Conservation (phyloP, 2,329 filamentous ascomycete species). For the Scedosporium aurantiacum region DNA sequence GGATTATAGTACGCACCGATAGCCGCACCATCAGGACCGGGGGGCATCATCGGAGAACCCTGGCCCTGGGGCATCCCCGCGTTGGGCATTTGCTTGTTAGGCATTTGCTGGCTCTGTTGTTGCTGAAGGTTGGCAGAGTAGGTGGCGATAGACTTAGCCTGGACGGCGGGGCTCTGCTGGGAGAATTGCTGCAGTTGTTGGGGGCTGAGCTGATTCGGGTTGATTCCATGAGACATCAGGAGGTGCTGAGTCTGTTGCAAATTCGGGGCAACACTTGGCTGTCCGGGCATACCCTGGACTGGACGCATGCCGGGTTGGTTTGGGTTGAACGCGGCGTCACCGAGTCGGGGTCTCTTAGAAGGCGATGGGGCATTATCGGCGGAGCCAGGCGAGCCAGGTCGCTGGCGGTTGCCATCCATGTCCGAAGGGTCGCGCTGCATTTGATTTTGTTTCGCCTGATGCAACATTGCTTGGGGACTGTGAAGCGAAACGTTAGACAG, state of each 20-base stretch:
- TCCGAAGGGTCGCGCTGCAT: constrained; percentile 84
- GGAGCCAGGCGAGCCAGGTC: constrained; percentile 70
- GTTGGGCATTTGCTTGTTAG: constrained; percentile 70
- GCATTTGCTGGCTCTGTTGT: constrained; percentile 71
- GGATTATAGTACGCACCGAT: constrained; percentile 53
- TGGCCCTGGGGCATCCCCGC: constrained; percentile 59
- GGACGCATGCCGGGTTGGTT: constrained; percentile 60
- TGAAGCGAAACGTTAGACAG: constrained; percentile 8
- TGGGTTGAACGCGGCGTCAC: constrained; percentile 59
- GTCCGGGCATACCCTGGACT: constrained; percentile 58
- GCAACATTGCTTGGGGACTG: constrained; percentile 58
- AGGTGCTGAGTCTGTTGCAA: constrained; percentile 45
- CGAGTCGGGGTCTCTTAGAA: constrained; percentile 76
- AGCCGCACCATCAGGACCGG: constrained; percentile 53
- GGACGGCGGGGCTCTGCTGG: constrained; percentile 45
- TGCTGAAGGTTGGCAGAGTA: constrained; percentile 78
- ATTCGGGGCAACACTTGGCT: constrained; percentile 47
- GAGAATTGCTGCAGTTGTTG: constrained; percentile 62
- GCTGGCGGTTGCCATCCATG: constrained; percentile 73
- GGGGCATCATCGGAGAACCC: constrained; percentile 72
- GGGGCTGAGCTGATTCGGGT: constrained; percentile 59
- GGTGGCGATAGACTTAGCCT: constrained; percentile 76
- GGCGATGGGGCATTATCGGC: constrained; percentile 86
- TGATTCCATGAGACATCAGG: constrained; percentile 60
- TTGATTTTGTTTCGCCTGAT: constrained; percentile 61